Evolutionary conservation across 352 stramenopile species (phyloP).

Genomic region (Phytophthora kernoviae): DNA sequence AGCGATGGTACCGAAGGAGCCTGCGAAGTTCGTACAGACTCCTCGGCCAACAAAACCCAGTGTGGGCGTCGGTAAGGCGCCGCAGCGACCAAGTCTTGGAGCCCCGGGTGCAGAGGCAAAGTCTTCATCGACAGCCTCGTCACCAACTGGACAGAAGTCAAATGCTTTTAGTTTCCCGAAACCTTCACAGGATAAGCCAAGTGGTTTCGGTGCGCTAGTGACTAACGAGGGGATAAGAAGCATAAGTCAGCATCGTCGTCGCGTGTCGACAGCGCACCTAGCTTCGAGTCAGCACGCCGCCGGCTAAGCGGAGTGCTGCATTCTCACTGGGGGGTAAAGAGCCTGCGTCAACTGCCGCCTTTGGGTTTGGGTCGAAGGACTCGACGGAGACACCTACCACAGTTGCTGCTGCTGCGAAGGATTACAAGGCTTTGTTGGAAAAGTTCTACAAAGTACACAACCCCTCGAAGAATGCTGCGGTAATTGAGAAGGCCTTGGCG

Average conservation of each 20-base stretch:
- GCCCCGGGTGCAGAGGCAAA: conserved; percentile 16
- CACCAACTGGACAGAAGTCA: conserved; percentile 11
- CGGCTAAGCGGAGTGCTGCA: conserved; percentile 26
- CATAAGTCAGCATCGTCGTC: conserved; percentile 4
- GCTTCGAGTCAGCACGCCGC: conserved; percentile 26
- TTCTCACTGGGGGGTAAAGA: conserved; percentile 42
- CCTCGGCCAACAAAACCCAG: conserved; percentile 45
- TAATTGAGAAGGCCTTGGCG: conserved; percentile 54
- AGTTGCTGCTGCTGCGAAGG: conserved; percentile 14
- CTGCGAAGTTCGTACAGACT: conserved; percentile 52
- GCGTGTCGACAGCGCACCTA: conserved; percentile 7
- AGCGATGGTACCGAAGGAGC: conserved; percentile 61
- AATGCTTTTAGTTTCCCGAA: conserved; percentile 40
- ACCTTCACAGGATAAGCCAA: conserved; percentile 11
- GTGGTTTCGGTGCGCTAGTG: conserved; percentile 10
- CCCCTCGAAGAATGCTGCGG: conserved; percentile 40
- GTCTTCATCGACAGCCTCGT: conserved; percentile 2
- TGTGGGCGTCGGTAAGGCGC: conserved; percentile 38
- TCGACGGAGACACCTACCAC: conserved; percentile 11
- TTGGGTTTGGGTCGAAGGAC: conserved; percentile 31
- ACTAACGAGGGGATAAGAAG: conserved; percentile 15
- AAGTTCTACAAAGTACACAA: conserved; percentile 78
- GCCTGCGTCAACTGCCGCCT: conserved; percentile 18
- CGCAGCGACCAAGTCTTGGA: conserved; percentile 50
- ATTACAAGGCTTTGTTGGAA: conserved; percentile 58